Evolutionary conservation across 768 basidiomycete genomes (phyloP), one percentile per base, ranked within the genome.

Genomic region (Agaricus subrufescens): DNA sequence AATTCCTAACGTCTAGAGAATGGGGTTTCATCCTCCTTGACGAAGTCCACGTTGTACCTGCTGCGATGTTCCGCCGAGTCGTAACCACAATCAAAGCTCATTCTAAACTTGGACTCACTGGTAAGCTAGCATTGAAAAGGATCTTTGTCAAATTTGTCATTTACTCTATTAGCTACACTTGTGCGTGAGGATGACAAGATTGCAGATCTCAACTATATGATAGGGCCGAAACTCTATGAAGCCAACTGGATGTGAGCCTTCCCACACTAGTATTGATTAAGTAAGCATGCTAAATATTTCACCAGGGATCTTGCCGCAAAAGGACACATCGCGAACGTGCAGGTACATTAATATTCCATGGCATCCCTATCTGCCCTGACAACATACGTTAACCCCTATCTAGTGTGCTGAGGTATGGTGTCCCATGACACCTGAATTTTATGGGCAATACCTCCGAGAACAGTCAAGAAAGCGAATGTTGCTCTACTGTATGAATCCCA

Each of bases 401-500:
- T 63, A 98, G 92, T 99, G 97, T 67, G 97, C 97, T 14, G 97
- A 99, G 71, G 97, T 99, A 7, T 99, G 97, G 97, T 99, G 97
- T 67, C 92, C 93, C 15, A 98, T 99, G 97, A 96, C 97, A 19
- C 96, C 97, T 4, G 95, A 98, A 68, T 99, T 99, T 69, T 99
- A 98, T 70, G 86, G 92, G 61, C 95, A 99, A 72, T 99, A 99
- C 67, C 81, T 99, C 61, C 80, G 91, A 59, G 91, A 94, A 69
- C 88, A 91, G 67, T 91, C 91, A 34, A 82, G 97, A 57, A 94
- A 96, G 70, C 86, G 91, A 61, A 97, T 97, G 85, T 78, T 99
- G 42, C 77, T 99, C 6, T 98, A 98, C 67, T 98, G 94, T 80
- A 99, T 98, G 97, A 99, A 99, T 66, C 97, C 97, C 12, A 93